These are phyloP conservation scores for Dothideomycetes sp. DNA, from an alignment of 2,329 filamentous ascomycete species.

Conservation along the genomic window DNA sequence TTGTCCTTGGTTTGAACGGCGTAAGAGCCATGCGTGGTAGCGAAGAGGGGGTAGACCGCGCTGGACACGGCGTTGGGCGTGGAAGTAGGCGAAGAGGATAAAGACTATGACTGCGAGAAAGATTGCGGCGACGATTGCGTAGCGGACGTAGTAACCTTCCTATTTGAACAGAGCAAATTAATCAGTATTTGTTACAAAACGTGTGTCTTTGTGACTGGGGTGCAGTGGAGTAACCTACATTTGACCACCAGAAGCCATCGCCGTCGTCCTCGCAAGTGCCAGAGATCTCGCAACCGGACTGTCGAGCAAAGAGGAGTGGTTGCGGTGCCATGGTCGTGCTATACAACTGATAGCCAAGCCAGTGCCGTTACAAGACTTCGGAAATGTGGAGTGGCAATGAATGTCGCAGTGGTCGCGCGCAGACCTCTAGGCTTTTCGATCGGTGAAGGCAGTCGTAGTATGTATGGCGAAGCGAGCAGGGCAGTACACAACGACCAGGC, in stretches of 20 bases:
- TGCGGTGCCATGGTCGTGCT: neutral
- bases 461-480: too few species aligned
- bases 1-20: conserved; percentile 9
- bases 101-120: conserved; percentile 48
- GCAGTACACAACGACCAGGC: too few species aligned
- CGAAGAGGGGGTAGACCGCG: conserved; percentile 54
- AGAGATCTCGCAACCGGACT: neutral
- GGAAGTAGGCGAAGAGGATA: conserved; percentile 57
- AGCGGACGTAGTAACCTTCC: conserved; percentile 58
- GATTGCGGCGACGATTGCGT: conserved; percentile 55
- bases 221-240: neutral
- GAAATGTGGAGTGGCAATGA: too few species aligned
- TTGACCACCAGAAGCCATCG: neutral
- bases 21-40: conserved; percentile 50
- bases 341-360: too few species aligned
- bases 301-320: neutral
- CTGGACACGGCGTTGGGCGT: conserved; percentile 55
- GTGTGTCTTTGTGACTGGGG: neutral
- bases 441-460: too few species aligned
- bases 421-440: too few species aligned
- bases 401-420: too few species aligned
- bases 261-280: neutral
- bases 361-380: too few species aligned
- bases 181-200: neutral
- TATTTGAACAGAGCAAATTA: conserved; percentile 18